Conservation (phyloP, 257 asterid species). For the Jasminum sambac region DNA sequence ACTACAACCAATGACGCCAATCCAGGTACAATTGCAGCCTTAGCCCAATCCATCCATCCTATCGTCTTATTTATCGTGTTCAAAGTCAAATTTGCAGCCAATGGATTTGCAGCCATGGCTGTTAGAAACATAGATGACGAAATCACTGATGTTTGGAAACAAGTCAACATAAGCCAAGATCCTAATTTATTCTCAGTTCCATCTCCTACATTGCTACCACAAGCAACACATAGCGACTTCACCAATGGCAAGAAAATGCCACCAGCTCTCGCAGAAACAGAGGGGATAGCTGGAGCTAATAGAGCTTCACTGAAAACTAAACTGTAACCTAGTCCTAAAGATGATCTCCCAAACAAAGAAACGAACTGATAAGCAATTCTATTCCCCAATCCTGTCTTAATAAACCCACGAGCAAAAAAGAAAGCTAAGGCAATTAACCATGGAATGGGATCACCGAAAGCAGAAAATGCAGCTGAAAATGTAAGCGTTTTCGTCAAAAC, state of each 20-base stretch:
- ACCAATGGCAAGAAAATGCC: slow-evolving; percentile 93
- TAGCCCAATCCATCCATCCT: slow-evolving; percentile 99
- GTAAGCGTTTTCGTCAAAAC: slow-evolving; percentile 84
- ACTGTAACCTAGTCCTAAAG: slow-evolving; percentile 87
- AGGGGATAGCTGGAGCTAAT: slow-evolving; percentile 93
- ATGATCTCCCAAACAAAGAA: slow-evolving; percentile 76
- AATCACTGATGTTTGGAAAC: slow-evolving; percentile 90
- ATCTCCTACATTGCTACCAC: slow-evolving; percentile 90
- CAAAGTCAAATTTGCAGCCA: slow-evolving; percentile 81
- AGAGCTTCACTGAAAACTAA: slow-evolving; percentile 95
- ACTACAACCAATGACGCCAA: slow-evolving; percentile 76
- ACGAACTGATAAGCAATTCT: slow-evolving; percentile 93
- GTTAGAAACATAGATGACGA: slow-evolving; percentile 94
- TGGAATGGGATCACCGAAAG: slow-evolving; percentile 95
- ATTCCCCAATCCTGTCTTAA: slow-evolving; percentile 89
- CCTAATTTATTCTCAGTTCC: slow-evolving; percentile 89
- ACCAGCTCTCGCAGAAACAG: slow-evolving; percentile 95
- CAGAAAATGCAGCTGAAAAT: slow-evolving; percentile 89
- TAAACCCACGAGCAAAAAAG: slow-evolving; percentile 93
- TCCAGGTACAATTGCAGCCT: slow-evolving; percentile 97
- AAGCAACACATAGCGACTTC: slow-evolving; percentile 86
- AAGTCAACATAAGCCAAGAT: slow-evolving; percentile 93
- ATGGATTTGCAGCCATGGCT: slow-evolving; percentile 97
- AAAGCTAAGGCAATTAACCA: slow-evolving; percentile 94
- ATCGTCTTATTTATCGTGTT: slow-evolving; percentile 65